Percentiles rank a stretch among this genome's conserved stretches.
phyloP scores from a whole-genome alignment of 805 yeast species.

The Starmerella khaoyaiensis region DNA sequence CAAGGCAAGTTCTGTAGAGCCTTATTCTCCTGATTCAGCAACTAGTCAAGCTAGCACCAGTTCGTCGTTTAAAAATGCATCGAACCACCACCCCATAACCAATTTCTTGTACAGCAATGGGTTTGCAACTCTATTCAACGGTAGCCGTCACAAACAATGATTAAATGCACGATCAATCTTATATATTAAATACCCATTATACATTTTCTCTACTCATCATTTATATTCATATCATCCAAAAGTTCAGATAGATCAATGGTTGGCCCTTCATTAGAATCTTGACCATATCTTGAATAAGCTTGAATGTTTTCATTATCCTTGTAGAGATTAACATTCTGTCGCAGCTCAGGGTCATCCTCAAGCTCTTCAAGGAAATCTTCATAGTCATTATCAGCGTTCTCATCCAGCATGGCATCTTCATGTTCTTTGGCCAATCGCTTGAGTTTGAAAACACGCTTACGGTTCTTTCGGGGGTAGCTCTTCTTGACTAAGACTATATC shows the following conservation, averaged over 20 bases:
- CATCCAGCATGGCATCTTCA: conserved; percentile 28
- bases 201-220: too few relatives aligned
- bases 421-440: conserved; percentile 96
- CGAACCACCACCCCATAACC: too few relatives aligned
- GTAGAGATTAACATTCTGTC: conserved; percentile 81
- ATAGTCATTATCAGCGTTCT: conserved; percentile 63
- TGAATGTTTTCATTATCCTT: conserved; percentile 36
- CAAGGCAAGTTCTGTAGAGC: too few relatives aligned
- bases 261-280: conserved; percentile 51
- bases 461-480: conserved; percentile 64
- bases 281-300: conserved; percentile 4
- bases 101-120: too few relatives aligned
- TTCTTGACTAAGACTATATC: conserved; percentile 86
- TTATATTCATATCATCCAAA: conserved; percentile 70
- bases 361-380: conserved; percentile 92
- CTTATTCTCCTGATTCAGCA: too few relatives aligned
- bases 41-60: too few relatives aligned
- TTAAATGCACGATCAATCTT: too few relatives aligned
- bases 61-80: too few relatives aligned
- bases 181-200: too few relatives aligned
- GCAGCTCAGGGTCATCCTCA: conserved; percentile 91
- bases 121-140: too few relatives aligned
- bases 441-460: conserved; percentile 73
- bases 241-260: conserved; percentile 81
- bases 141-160: too few relatives aligned